Evolutionary conservation across 2,329 filamentous ascomycete species (phyloP), one percentile per base, ranked within the genome.

Genomic region (Botrytis cinerea): DNA sequence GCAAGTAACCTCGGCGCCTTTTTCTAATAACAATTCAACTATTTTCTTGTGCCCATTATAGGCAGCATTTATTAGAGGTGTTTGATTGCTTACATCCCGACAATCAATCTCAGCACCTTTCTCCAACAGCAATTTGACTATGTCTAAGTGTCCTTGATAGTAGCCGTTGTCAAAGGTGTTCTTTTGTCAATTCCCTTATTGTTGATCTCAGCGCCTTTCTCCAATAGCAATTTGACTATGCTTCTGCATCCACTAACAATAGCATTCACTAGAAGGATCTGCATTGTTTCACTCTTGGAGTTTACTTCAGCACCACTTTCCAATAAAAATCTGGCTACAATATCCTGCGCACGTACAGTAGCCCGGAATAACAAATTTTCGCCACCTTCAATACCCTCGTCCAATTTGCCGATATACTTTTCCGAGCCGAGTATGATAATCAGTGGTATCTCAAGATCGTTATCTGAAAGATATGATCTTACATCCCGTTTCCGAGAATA

Each of bases 101-200:
- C 10, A n/a, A n/a, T 57, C 7, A 32, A 32, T n/a, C 12, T 51
- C 18, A 38, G 61, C 61, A 2, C 45, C 20, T 9, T 46, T 9
- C 25, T 71, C 73, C 20, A 75, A 32, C 16, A 78, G 60, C 10
- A 74, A 38, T 46, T 69, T 73, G 35, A 35, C 35, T 25, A 77
- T n/a, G 25, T 32, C 69, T 32, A 32, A 32, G 32, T 32, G 32
- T 32, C 32, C 32, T 32, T 32, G 32, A 32, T 32, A 32, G 32
- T 32, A 32, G 75, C 73, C 6, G 8, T 38, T 9, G 1, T 38
- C 35, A 38, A 6, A 38, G 35, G 35, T 9, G 35, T 38, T 38
- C 1, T 9, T 38, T 6, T 9, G 6, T 38, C 8, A 38, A 9
- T 38, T 38, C 6, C 35, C 6, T 6, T 9, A 38, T 9, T 0